A percentile compares a stretch with the other conserved stretches of the same genome.
phyloP scores from a whole-genome alignment of 1,284 basidiomycete genomes.

The Microbotryum scabiosae region DNA sequence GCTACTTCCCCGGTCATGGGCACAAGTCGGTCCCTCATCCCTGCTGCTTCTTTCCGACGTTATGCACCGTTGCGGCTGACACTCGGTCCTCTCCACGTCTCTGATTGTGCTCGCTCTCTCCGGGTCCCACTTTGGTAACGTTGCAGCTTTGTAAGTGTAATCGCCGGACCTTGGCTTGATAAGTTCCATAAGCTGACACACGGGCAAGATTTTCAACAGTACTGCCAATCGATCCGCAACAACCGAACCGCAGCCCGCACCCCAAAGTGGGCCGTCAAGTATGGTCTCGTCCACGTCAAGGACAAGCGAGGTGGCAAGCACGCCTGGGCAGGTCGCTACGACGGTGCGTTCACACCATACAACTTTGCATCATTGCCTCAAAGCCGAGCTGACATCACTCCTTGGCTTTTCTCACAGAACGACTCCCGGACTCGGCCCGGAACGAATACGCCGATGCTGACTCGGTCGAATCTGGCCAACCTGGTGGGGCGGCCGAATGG shows the following conservation, averaged over 20 bases:
- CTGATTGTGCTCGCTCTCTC: too few relatives aligned
- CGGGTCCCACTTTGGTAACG: too few relatives aligned
- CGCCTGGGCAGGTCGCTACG: constrained; percentile 65
- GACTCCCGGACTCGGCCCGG: constrained; percentile 8
- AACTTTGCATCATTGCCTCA: background rate
- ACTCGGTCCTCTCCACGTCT: background rate
- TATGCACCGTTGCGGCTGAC: background rate
- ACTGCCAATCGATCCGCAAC: constrained; percentile 75
- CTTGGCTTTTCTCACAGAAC: background rate
- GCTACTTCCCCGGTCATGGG: constrained; percentile 65
- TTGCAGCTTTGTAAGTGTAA: constrained; percentile 12
- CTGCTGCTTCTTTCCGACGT: background rate
- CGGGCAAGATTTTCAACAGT: constrained; percentile 4
- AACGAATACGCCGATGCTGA: constrained; percentile 10
- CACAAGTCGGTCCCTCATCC: constrained; percentile 38
- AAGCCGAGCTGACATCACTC: background rate
- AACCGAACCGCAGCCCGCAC: constrained; percentile 85
- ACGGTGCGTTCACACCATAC: constrained; percentile 10
- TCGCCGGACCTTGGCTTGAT: too few relatives aligned
- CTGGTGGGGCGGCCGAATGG: constrained; percentile 11
- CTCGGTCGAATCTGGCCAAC: constrained; percentile 5
- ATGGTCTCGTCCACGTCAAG: constrained; percentile 75
- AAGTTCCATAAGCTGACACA: constrained; percentile 8
- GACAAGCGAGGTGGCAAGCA: constrained; percentile 62
- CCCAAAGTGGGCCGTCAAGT: constrained; percentile 86